phyloP scores from a whole-genome alignment of 345 rosid species.

The Heritiera littoralis region DNA sequence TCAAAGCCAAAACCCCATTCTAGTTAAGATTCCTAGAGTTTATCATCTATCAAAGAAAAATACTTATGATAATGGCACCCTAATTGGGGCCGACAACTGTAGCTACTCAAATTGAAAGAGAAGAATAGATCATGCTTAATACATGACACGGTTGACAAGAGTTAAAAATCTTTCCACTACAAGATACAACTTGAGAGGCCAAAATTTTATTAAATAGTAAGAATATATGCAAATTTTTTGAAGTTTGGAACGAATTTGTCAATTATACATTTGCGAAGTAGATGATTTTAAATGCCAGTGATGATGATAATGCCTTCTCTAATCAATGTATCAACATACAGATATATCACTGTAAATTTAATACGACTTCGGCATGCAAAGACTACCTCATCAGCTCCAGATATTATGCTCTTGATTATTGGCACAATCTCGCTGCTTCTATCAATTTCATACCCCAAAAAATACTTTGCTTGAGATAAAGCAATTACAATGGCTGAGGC shows the following conservation, averaged over 20 bases:
- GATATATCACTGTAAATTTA: neutral
- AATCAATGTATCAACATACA: neutral
- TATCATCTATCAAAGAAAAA: slow-evolving; percentile 7
- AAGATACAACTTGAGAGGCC: neutral
- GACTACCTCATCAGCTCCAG: slow-evolving; percentile 81
- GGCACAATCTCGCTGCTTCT: slow-evolving; percentile 94
- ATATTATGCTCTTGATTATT: slow-evolving; percentile 78
- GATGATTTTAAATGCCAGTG: neutral
- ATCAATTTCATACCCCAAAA: slow-evolving; percentile 79
- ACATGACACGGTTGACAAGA: neutral
- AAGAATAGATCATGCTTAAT: neutral
- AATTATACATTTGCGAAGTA: neutral
- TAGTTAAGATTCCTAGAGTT: slow-evolving; percentile 3
- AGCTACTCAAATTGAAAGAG: neutral
- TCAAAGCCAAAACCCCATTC: neutral
- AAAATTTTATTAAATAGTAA: neutral
- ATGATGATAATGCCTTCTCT: neutral
- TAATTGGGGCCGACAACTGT: neutral
- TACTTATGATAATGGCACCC: neutral
- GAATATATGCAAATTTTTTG: neutral
- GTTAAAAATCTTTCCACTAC: neutral
- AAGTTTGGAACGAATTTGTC: neutral
- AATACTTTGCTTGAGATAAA: slow-evolving; percentile 90
- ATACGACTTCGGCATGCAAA: slow-evolving; percentile 8
- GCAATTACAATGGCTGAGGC: slow-evolving; percentile 98